phyloP scores from a whole-genome alignment of 2,329 filamentous ascomycete genomes.

The Didymella glomerata region DNA sequence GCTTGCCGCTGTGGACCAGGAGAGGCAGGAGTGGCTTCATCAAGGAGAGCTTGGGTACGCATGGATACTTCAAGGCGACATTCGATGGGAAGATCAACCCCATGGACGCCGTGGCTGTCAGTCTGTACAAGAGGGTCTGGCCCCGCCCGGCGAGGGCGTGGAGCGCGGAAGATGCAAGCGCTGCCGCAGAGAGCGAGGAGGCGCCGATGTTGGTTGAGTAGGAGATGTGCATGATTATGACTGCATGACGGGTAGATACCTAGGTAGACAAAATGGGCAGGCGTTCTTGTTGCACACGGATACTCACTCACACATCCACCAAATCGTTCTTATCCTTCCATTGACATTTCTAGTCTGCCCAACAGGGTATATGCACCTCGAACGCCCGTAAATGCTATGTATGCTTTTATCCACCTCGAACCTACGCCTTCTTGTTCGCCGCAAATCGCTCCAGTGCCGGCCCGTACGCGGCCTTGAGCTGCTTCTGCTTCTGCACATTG shows the following conservation, averaged over 20 bases:
- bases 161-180: slow-evolving; percentile 30
- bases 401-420: slow-evolving; percentile 1
- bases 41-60: slow-evolving; percentile 93
- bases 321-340: not conserved
- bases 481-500: slow-evolving; percentile 50
- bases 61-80: slow-evolving; percentile 99
- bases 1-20: slow-evolving; percentile 91
- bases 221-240: slow-evolving; percentile 25
- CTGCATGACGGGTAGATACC: slow-evolving; percentile 25
- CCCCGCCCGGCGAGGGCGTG: slow-evolving; percentile 71
- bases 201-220: slow-evolving; percentile 16
- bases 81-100: slow-evolving; percentile 97
- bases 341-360: slow-evolving; percentile 13
- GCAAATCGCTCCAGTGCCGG: slow-evolving; percentile 88
- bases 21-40: slow-evolving; percentile 87
- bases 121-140: slow-evolving; percentile 64
- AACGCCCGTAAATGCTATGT: slow-evolving; percentile 28
- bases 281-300: slow-evolving; percentile 11
- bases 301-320: not conserved
- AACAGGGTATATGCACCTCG: slow-evolving; percentile 26
- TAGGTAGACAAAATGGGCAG: slow-evolving; percentile 33
- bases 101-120: slow-evolving; percentile 91
- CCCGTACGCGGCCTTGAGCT: slow-evolving; percentile 77
- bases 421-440: slow-evolving; percentile 59
- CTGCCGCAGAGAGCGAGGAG: slow-evolving; percentile 1